These are phyloP conservation scores for Colletotrichum tanaceti DNA, from an alignment of 2,329 filamentous ascomycete species.

Conservation along the genomic window DNA sequence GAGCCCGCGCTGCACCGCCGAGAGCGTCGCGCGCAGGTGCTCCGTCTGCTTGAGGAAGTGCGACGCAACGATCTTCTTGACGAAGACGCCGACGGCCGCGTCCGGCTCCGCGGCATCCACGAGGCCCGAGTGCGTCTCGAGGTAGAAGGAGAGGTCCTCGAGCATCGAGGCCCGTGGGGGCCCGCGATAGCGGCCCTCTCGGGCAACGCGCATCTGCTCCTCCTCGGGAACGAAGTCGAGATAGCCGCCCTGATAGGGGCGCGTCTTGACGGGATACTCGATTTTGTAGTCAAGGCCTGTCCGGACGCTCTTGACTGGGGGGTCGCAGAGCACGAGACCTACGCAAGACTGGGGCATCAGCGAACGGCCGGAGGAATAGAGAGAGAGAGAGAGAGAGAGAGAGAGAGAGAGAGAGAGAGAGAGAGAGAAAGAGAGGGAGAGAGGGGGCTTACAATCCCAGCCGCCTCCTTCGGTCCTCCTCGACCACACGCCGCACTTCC, in stretches of 20 bases:
- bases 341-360: background rate
- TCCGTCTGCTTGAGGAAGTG: conserved; percentile 44
- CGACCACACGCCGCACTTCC: conserved; percentile 45
- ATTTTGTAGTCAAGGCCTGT: conserved; percentile 41
- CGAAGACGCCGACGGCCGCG: conserved; percentile 40
- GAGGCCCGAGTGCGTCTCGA: conserved; percentile 40
- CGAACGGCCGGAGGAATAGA: background rate
- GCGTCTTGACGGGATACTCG: conserved; percentile 36
- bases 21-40: conserved; percentile 43
- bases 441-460: conserved; percentile 42
- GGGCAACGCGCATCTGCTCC: conserved; percentile 34
- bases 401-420: background rate
- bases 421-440: background rate
- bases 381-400: too few relatives aligned
- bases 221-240: conserved; percentile 44
- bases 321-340: conserved; percentile 44
- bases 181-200: conserved; percentile 27
- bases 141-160: conserved; percentile 45
- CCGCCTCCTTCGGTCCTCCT: conserved; percentile 33
- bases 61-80: conserved; percentile 44
- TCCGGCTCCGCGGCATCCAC: conserved; percentile 33
- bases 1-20: conserved; percentile 43
- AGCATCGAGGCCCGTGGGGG: conserved; percentile 43
- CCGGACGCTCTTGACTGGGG: conserved; percentile 42
- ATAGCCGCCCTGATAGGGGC: conserved; percentile 44